Conservation (phyloP, 495 filamentous ascomycete species). For the Pyronema omphalodes region DNA sequence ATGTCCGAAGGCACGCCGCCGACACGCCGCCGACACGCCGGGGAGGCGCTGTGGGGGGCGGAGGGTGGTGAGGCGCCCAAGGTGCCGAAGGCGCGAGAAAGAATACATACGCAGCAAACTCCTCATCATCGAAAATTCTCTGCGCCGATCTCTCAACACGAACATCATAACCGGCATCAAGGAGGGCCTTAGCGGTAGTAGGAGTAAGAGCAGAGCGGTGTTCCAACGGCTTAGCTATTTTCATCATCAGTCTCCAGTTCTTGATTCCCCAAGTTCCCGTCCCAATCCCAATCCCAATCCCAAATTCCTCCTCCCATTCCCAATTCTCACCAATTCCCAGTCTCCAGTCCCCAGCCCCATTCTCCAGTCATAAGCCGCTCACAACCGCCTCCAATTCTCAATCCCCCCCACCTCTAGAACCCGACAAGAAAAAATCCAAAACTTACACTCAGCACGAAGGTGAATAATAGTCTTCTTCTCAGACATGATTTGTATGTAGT, state of each 20-base stretch:
- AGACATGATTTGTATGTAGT: slow-evolving; percentile 1
- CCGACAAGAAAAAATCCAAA: neutral
- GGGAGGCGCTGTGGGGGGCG: no score
- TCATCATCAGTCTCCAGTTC: neutral
- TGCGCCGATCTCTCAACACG: slow-evolving; percentile 62
- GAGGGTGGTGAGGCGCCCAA: no score
- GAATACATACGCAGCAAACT: slow-evolving; percentile 32
- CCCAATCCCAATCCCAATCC: no score
- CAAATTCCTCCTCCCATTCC: no score
- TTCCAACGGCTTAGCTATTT: slow-evolving; percentile 34
- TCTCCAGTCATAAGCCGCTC: no score
- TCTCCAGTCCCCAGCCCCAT: no score
- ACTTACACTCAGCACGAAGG: slow-evolving; percentile 23
- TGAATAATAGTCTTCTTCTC: slow-evolving; percentile 12
- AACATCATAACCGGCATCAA: slow-evolving; percentile 69
- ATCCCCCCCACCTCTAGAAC: no score
- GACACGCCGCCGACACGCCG: no score
- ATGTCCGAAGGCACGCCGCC: neutral
- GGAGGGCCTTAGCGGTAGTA: slow-evolving; percentile 54
- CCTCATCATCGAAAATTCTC: slow-evolving; percentile 66
- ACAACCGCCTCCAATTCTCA: no score
- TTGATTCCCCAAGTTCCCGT: no score
- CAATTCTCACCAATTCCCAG: no score
- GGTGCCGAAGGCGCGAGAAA: no score
- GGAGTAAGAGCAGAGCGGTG: slow-evolving; percentile 42